Evolutionary conservation across 164 flowering plant genomes (phyloP).

Genomic region (Taxillus chinensis): DNA sequence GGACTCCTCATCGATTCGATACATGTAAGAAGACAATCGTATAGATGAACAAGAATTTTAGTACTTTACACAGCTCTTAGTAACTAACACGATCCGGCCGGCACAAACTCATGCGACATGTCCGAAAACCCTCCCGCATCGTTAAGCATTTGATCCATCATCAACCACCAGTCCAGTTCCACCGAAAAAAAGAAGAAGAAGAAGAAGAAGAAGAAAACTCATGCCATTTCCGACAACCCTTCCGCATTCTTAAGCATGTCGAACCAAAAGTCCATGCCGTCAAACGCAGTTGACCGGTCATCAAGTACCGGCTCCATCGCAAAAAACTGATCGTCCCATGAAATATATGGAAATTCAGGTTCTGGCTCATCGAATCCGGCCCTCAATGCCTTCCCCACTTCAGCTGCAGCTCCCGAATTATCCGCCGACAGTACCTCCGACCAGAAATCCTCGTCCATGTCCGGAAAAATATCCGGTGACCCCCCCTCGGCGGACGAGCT

Average conservation of each 20-base stretch:
- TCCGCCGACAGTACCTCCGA: conserved; percentile 20
- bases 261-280: background rate
- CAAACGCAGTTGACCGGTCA: background rate
- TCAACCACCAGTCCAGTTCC: too few relatives aligned
- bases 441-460: conserved; percentile 32
- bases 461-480: conserved; percentile 11
- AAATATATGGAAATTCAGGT: background rate
- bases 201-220: too few relatives aligned
- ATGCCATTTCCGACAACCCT: background rate
- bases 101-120: too few relatives aligned
- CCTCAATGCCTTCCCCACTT: background rate
- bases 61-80: too few relatives aligned
- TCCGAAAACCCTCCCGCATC: too few relatives aligned
- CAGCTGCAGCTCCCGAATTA: conserved; percentile 4
- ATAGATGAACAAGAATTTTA: too few relatives aligned
- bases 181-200: too few relatives aligned
- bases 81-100: too few relatives aligned
- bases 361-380: background rate
- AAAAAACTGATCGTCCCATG: background rate
- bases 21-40: too few relatives aligned
- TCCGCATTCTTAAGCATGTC: background rate
- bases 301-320: background rate
- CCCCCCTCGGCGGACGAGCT: conserved; percentile 4
- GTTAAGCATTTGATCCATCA: too few relatives aligned
- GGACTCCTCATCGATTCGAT: too few relatives aligned